Base-by-base conservation (phyloP, 225 moss, liverwort and hornwort genomes). In the Antitrichia curtipendula region DNA sequence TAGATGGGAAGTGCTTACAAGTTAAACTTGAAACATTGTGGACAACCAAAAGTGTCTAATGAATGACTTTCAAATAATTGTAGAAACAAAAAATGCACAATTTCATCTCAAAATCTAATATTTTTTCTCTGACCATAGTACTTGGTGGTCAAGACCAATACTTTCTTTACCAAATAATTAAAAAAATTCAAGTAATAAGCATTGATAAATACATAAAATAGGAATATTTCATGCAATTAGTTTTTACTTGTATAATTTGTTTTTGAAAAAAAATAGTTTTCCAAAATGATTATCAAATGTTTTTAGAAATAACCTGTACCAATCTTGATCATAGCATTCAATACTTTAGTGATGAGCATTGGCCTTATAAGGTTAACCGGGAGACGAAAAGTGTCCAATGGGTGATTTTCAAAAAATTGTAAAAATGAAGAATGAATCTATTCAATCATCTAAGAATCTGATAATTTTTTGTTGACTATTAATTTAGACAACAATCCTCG, bases 381-480 rank as follows among this genome's bases (percentile, higher is more conserved):
- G 11, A 2, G 25, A 3, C 41, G 4, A 73, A 45, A 47, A 31
- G 6, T 19, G 12, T 0, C 11, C 2, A 6, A 31, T 31, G 2
- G 2, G 1, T 31, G 31, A 73, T 5, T 31, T 49, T 19, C 19
- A 3, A 73, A 3, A 49, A 31, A 31, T 16, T 28, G 2, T 28
- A 43, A 2, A 17, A 28, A 43, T 31, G 4, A 49, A 32, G 49
- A 70, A 32, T 49, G 31, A 74, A 49, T 11, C 49, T 49, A 19
- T 74, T 45, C 28, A 72, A n/a, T n/a, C n/a, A n/a, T 45, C 1
- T 7, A 49, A 74, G 12, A 49, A 74, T 32, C 0, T 43, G 0
- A 9, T 72, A 3, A 28, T 16, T 72, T 72, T 45, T 0, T 0
- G 6, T 0, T 45, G 8, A 29, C 10, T 6, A 72, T 7, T 0